Percentiles rank a stretch among this genome's conserved stretches.
Conservation (phyloP, 345 rosid genomes). For the Brassica incana region DNA sequence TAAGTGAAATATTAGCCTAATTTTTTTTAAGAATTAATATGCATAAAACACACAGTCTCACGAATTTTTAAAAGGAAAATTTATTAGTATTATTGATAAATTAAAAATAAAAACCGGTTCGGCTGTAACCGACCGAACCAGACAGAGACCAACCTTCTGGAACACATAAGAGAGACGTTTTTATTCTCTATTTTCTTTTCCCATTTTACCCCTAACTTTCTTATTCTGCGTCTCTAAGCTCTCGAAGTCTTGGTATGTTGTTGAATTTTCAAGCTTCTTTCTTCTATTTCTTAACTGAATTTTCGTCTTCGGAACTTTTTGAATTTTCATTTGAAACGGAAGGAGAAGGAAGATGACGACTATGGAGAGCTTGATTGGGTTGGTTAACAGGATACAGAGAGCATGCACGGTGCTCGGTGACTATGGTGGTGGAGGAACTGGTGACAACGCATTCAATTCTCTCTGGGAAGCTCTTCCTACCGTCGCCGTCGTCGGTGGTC, state of each 20-base stretch:
- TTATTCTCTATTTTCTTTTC: conserved; percentile 9
- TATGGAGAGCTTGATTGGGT: conserved; percentile 91
- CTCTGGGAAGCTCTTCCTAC: conserved; percentile 98
- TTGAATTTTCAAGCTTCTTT: conserved; percentile 24
- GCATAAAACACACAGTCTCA: too few relatives aligned
- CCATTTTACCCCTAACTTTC: background rate
- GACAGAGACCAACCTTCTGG: conserved; percentile 9
- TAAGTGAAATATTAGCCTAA: too few relatives aligned
- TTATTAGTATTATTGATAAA: too few relatives aligned
- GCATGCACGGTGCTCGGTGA: conserved; percentile 96
- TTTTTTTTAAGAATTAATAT: too few relatives aligned
- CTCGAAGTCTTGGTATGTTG: conserved; percentile 14
- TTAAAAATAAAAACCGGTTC: too few relatives aligned
- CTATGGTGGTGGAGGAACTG: conserved; percentile 71
- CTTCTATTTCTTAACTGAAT: background rate
- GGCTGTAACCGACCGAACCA: conserved; percentile 17
- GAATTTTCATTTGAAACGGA: conserved; percentile 11
- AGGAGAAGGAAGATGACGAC: conserved; percentile 59
- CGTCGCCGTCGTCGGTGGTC: conserved; percentile 91
- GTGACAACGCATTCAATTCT: conserved; percentile 64
- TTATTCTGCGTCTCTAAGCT: conserved; percentile 11
- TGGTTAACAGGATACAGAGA: conserved; percentile 87
- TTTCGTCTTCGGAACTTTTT: conserved; percentile 8
- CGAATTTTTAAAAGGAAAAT: too few relatives aligned
- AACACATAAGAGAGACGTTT: conserved; percentile 10